Evolutionary conservation across 2,329 filamentous ascomycete genomes (phyloP).

Genomic region (Arthrobotrys conoides): DNA sequence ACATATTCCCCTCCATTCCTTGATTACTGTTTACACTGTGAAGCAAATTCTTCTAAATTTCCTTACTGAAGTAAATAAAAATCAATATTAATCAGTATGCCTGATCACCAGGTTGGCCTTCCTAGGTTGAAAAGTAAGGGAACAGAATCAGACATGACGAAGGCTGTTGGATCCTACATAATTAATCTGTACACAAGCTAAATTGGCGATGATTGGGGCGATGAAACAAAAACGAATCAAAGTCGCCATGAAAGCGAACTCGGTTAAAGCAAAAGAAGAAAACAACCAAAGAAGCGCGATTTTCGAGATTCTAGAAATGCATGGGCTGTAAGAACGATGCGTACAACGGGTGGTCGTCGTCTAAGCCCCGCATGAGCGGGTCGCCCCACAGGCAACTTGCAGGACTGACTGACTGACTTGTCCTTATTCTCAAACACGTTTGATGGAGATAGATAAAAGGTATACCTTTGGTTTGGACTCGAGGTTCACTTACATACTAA

Average conservation of each 20-base stretch:
- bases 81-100: conserved; percentile 13
- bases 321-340: not conserved
- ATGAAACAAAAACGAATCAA: not conserved
- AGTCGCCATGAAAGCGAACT: conserved; percentile 3
- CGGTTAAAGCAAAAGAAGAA: not conserved
- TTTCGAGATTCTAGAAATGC: conserved; percentile 21
- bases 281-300: not conserved
- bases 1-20: not conserved
- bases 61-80: conserved; percentile 1
- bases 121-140: not conserved
- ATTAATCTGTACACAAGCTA: too few species aligned
- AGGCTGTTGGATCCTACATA: conserved; percentile 14
- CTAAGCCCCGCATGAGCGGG: conserved; percentile 54
- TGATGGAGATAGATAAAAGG: too few species aligned
- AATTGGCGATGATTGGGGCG: conserved; percentile 13
- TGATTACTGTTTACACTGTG: conserved; percentile 1
- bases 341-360: not conserved
- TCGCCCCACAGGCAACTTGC: conserved; percentile 45
- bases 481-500: too few species aligned
- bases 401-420: not conserved
- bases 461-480: too few species aligned
- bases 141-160: not conserved
- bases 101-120: not conserved
- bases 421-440: conserved; percentile 3
- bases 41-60: conserved; percentile 1